These are phyloP conservation scores for Blastobotrys peoriensis DNA, from an alignment of 805 yeast species.

Conservation along the genomic window DNA sequence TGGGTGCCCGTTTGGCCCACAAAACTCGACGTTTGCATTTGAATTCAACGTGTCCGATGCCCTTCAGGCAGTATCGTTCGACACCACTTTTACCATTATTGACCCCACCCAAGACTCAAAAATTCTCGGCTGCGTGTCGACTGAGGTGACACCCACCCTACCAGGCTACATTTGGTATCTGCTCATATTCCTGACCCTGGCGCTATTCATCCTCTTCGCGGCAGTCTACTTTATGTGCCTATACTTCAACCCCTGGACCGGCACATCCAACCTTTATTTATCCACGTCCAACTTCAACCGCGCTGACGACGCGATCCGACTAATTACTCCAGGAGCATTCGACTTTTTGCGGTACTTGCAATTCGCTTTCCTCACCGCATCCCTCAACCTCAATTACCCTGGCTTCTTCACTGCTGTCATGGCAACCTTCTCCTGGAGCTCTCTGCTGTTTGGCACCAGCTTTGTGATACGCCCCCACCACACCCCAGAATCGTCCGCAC, in stretches of 20 bases:
- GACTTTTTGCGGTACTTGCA: conserved; percentile 51
- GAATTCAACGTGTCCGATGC: conserved; percentile 15
- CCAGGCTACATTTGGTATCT: conserved; percentile 35
- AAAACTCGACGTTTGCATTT: conserved; percentile 15
- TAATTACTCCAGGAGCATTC: conserved; percentile 45
- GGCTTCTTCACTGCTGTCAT: conserved; percentile 56
- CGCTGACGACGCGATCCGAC: conserved; percentile 46
- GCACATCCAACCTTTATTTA: conserved; percentile 43
- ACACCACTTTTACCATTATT: conserved; percentile 24
- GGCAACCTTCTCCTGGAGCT: conserved; percentile 48
- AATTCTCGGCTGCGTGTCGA: conserved; percentile 42
- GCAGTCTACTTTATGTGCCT: conserved; percentile 32
- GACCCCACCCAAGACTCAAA: conserved; percentile 21
- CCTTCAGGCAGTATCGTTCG: conserved; percentile 21
- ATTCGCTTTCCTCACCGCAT: conserved; percentile 51
- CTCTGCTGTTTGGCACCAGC: conserved; percentile 36
- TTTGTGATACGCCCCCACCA: conserved; percentile 15
- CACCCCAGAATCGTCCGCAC: conserved; percentile 8
- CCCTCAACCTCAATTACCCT: conserved; percentile 49
- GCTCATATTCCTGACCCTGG: conserved; percentile 35
- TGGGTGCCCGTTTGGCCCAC: conserved; percentile 26
- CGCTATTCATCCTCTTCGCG: conserved; percentile 37
- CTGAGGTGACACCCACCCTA: conserved; percentile 46
- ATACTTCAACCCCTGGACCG: conserved; percentile 53
- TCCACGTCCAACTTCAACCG: conserved; percentile 55